These are phyloP conservation scores for Rhizophagus clarus DNA, from an alignment of 192 early-diverging fungal genomes.

Conservation along the genomic window DNA sequence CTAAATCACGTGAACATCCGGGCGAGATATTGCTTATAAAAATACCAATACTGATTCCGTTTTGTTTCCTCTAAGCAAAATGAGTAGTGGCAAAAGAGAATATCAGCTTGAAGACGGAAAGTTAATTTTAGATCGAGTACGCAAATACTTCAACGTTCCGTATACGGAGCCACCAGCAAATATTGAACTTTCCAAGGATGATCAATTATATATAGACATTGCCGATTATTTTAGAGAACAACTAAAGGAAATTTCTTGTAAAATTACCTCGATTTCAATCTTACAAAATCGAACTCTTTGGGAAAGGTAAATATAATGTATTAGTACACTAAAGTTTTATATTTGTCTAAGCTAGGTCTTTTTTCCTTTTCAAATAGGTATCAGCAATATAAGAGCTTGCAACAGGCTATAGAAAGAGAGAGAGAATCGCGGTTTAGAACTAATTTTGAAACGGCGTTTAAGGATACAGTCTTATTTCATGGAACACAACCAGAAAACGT, in stretches of 20 bases:
- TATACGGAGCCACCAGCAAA: not conserved
- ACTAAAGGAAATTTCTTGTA: not conserved
- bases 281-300: constrained; percentile 6
- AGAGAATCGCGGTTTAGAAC: not conserved
- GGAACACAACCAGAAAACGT: constrained; percentile 23
- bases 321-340: not conserved
- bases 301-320: constrained; percentile 15
- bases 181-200: not conserved
- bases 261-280: constrained; percentile 2
- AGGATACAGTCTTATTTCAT: constrained; percentile 28
- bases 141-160: constrained; percentile 7
- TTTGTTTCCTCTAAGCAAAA: not conserved
- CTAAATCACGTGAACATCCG: too few relatives aligned
- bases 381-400: constrained; percentile 9
- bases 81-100: constrained; percentile 10
- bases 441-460: not conserved
- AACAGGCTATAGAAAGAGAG: not conserved
- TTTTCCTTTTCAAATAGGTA: constrained; percentile 3
- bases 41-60: too few relatives aligned
- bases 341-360: not conserved
- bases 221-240: constrained; percentile 3
- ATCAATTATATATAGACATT: constrained; percentile 1
- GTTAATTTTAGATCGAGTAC: constrained; percentile 14
- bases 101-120: constrained; percentile 23
- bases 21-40: too few relatives aligned